Evolutionary conservation across 2,329 filamentous ascomycete species (phyloP), one percentile per base, ranked within the genome.

Genomic region (Verticillium isaacii): DNA sequence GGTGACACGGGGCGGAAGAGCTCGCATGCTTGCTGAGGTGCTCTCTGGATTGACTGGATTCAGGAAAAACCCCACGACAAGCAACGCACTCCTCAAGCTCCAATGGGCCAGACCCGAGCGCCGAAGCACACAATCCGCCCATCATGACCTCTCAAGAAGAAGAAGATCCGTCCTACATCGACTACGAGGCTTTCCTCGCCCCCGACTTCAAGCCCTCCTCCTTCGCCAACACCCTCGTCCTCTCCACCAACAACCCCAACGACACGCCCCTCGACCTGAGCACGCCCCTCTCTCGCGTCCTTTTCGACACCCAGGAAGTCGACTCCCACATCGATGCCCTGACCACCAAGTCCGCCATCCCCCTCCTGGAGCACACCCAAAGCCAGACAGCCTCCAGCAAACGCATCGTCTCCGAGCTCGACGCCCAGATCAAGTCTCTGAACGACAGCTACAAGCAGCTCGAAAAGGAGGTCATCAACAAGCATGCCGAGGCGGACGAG

Each of bases 241-340:
- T 93, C 62, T 84, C 89, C 45, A 98, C 94, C 61, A 98, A 98
- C 80, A 96, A 97, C 77, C 84, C 92, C 62, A 91, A 89, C 67
- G 95, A 98, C 77, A 89, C 89, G 1, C 90, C 92, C 7, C 85
- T 98, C 69, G 95, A 99, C 75, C 89, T 99, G 62, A 94, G 93
- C 6, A 98, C 95, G 17, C 94, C 95, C 2, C 84, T 99, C 57
- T 97, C 93, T 5, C 88, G 92, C 60, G 93, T 97, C 5, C 87
- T 98, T 7, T 99, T 99, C 77, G 95, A 99, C 76, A 89, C 95
- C 3, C 95, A 98, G 73, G 95, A 98, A 76, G 90, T 99, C 67
- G 94, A 98, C 77, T 96, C 93, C 0, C 93, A 96, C 73, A 97
- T 99, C 66, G 92, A 99, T 74, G 85, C 86, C 3, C 84, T 98